Base-by-base conservation (phyloP, 805 yeast genomes). In the Kazachstania bromeliacearum region DNA sequence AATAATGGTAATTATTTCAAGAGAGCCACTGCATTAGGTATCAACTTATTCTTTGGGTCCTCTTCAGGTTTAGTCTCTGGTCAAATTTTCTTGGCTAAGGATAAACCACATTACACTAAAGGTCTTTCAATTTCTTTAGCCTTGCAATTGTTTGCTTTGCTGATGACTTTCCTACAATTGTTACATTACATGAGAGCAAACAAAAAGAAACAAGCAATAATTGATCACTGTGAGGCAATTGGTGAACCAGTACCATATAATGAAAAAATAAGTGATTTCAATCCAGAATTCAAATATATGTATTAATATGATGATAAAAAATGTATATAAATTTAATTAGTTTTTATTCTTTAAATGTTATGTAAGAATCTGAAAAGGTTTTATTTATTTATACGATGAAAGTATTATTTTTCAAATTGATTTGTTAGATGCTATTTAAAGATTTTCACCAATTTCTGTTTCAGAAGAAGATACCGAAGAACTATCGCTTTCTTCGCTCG, bases 221-320 rank as follows among this genome's bases (percentile, higher is more conserved):
- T 50, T 29, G 49, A 57, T 22, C 47, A 47, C 22, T 64, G 59
- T 41, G 54, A 51, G 28, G 44, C 46, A n/a, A 44, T 47, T 34
- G 53, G 48, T 14, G 59, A 58, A 38, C 62, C 62, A 29, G 52
- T 62, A 30, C 59, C 59, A 17, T 52, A 58, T 27, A 53, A 57
- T 33, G 66, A 51, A 23, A 46, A 34, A 35, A 37, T 54, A 35
- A 45, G 67, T 50, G 68, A 63, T 38, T 41, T 45, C 33, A 66
- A 66, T 44, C 75, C 75, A 19, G 59, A 63, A 26, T 67, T 68
- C 47, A 62, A 56, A 49, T 71, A 70, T 54, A 48, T 68, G 57
- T 69, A 68, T 47, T 70, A 23, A n/a, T 10, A 23, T n/a, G 10
- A 51, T 42, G 28, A 12, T 6, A 10, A 23, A 10, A n/a, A 10